A percentile compares a stretch with the other conserved stretches of the same genome.
Evolutionary conservation across 2,329 filamentous ascomycete species (phyloP).

Genomic region (Leptographium procerum): DNA sequence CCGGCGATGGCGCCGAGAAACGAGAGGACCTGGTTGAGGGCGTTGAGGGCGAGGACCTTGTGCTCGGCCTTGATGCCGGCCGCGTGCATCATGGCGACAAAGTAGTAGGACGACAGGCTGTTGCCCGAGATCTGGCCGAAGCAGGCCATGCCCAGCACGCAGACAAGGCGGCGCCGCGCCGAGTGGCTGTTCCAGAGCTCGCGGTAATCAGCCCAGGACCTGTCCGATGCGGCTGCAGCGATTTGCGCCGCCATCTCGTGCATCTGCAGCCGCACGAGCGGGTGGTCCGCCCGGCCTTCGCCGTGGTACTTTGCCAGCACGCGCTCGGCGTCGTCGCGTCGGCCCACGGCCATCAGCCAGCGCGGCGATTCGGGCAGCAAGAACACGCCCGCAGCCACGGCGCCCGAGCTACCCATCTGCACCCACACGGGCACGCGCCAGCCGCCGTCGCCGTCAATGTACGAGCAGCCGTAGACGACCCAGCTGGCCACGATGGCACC

Average conservation of each 20-base stretch:
- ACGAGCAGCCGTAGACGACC: slow-evolving; percentile 6
- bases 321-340: slow-evolving; percentile 13
- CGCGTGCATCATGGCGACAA: slow-evolving; percentile 37
- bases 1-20: slow-evolving; percentile 39
- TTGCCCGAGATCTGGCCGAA: slow-evolving; percentile 33
- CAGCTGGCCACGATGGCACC: slow-evolving; percentile 8
- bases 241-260: slow-evolving; percentile 19
- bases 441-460: slow-evolving; percentile 20
- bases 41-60: slow-evolving; percentile 37
- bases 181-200: slow-evolving; percentile 28
- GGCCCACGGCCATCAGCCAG: slow-evolving; percentile 16
- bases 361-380: slow-evolving; percentile 17
- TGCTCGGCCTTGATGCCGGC: slow-evolving; percentile 38
- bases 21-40: slow-evolving; percentile 41
- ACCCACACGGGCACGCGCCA: slow-evolving; percentile 33
- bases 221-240: slow-evolving; percentile 28
- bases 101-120: slow-evolving; percentile 40
- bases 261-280: slow-evolving; percentile 15
- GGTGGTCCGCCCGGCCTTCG: slow-evolving; percentile 31
- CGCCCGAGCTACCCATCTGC: slow-evolving; percentile 14
- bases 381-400: slow-evolving; percentile 11
- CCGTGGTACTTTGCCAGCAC: slow-evolving; percentile 37
- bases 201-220: slow-evolving; percentile 34
- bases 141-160: slow-evolving; percentile 25
- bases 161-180: slow-evolving; percentile 27